Conservation (phyloP, 75 land plant species). For the Cupressus sempervirens region DNA sequence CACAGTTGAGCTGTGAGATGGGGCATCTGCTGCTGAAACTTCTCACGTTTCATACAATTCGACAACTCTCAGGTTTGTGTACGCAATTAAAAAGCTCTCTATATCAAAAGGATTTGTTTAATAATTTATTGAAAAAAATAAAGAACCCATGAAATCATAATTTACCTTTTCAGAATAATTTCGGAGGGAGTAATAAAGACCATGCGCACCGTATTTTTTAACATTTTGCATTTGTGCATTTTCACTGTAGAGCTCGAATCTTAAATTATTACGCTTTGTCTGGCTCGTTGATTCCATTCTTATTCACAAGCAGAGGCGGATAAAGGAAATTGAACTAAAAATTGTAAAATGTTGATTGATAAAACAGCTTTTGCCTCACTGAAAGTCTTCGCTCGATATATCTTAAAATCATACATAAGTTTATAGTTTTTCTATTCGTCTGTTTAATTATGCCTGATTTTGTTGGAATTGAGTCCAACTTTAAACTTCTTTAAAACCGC, state of each 20-base stretch:
- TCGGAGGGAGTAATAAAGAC: not conserved
- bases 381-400: not conserved
- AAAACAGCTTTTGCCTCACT: not conserved
- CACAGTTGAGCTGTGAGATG: not conserved
- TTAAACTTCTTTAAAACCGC: not conserved
- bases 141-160: not conserved
- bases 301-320: not conserved
- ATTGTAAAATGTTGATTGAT: not conserved
- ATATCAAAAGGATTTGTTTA: not conserved
- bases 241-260: not conserved
- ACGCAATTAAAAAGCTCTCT: not conserved
- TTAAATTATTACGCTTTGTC: not conserved
- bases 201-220: not conserved
- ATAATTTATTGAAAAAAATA: not conserved
- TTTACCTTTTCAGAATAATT: not conserved
- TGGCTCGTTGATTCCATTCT: not conserved
- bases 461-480: not conserved
- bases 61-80: not conserved
- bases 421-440: not conserved
- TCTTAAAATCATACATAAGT: not conserved
- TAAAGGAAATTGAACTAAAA: not conserved
- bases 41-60: not conserved
- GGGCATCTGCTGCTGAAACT: not conserved
- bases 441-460: not conserved
- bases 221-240: not conserved